These are phyloP conservation scores for Kokia cookei DNA, from an alignment of 441 rosid genomes.

Conservation along the genomic window DNA sequence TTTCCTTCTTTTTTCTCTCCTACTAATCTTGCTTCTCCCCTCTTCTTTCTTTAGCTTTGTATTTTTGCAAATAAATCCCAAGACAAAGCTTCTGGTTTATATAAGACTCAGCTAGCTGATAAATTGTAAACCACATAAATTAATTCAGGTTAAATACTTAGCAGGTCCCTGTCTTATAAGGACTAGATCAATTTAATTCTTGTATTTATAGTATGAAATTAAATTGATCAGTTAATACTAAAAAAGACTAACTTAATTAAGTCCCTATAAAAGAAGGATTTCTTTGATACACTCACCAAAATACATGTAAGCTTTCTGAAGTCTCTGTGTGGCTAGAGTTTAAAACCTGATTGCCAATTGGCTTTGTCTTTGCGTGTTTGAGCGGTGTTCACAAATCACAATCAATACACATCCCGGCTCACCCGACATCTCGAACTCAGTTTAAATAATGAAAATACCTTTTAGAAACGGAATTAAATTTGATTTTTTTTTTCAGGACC, in stretches of 20 bases:
- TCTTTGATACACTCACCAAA: too few relatives aligned
- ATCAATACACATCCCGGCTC: neutral
- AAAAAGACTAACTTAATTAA: too few relatives aligned
- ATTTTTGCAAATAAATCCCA: slow-evolving; percentile 1
- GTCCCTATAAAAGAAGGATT: too few relatives aligned
- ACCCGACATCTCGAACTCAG: too few relatives aligned
- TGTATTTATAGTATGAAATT: neutral
- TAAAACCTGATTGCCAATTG: neutral
- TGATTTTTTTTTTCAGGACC: too few relatives aligned
- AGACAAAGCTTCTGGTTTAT: neutral
- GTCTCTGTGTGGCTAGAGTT: neutral
- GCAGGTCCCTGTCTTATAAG: neutral
- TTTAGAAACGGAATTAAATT: too few relatives aligned
- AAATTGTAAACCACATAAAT: neutral
- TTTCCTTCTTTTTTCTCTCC: neutral
- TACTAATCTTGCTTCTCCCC: neutral
- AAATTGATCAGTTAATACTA: too few relatives aligned
- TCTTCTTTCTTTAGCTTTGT: neutral
- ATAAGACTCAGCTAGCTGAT: neutral
- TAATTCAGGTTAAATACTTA: too few relatives aligned
- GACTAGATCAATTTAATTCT: neutral
- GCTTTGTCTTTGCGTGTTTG: neutral
- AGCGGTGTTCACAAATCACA: neutral
- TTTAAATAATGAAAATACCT: too few relatives aligned
- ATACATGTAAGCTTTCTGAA: too few relatives aligned